phyloP scores from a whole-genome alignment of 192 early-diverging fungal genomes.

The Coemansia sp. region DNA sequence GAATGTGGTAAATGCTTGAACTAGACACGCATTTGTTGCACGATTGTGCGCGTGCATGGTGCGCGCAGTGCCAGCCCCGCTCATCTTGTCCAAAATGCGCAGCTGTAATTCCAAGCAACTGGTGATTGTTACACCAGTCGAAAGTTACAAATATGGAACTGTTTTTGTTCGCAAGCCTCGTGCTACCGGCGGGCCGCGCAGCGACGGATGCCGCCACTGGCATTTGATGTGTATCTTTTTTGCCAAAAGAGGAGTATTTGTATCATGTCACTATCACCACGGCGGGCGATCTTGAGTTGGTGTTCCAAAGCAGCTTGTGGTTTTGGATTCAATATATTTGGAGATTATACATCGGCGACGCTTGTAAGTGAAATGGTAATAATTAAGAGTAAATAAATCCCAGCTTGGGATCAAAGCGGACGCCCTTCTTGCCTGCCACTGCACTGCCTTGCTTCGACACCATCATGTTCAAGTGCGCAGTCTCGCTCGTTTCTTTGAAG shows the following conservation, averaged over 20 bases:
- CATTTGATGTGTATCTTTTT: background rate
- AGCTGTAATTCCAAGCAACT: background rate
- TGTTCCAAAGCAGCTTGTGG: too few relatives aligned
- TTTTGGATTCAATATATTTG: too few relatives aligned
- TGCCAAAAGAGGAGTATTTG: background rate
- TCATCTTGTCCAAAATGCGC: background rate
- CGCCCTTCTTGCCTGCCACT: conserved; percentile 29
- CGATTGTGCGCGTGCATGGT: conserved; percentile 1
- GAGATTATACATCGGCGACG: too few relatives aligned
- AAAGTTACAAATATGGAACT: background rate
- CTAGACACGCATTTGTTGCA: background rate
- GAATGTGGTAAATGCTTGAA: conserved; percentile 1
- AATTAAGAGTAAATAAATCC: conserved; percentile 8
- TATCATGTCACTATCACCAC: too few relatives aligned
- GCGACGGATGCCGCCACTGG: background rate
- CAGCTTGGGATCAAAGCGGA: conserved; percentile 9
- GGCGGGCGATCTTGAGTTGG: too few relatives aligned
- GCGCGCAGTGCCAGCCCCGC: background rate
- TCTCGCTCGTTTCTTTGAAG: conserved; percentile 30
- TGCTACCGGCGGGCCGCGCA: background rate
- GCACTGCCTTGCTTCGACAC: conserved; percentile 42
- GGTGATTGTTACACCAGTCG: background rate
- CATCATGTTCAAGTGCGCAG: conserved; percentile 43
- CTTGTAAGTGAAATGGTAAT: background rate
- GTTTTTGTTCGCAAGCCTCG: background rate